Percentiles rank a stretch among this genome's conserved stretches.
Conservation (phyloP, 495 filamentous ascomycete genomes). For the Neurospora tetrasperma region DNA sequence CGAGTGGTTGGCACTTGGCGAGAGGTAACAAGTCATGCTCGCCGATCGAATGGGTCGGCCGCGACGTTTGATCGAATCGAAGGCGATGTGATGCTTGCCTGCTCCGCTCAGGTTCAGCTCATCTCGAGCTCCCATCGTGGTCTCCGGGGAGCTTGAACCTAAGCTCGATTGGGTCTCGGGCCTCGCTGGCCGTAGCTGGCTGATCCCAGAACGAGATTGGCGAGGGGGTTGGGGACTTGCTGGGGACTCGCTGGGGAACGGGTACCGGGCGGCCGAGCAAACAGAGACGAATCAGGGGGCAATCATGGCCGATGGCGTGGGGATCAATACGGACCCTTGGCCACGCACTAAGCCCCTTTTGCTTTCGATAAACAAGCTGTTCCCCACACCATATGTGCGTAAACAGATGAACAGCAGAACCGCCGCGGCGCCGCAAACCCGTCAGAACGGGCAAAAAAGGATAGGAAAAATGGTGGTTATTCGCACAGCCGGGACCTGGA, state of each 20-base stretch:
- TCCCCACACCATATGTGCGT: conserved; percentile 20
- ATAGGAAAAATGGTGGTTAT: background rate
- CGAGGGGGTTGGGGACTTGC: background rate
- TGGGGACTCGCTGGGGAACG: background rate
- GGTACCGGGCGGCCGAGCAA: background rate
- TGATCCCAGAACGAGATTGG: background rate
- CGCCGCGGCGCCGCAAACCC: background rate
- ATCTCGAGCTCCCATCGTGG: background rate
- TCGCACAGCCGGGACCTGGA: background rate
- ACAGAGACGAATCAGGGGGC: conserved; percentile 2
- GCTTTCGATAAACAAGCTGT: conserved; percentile 25
- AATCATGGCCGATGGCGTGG: conserved; percentile 13
- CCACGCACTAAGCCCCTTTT: conserved; percentile 20
- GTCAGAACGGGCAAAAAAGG: background rate
- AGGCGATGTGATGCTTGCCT: background rate
- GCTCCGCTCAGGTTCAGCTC: background rate
- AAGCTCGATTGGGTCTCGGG: background rate
- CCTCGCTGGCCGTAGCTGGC: background rate
- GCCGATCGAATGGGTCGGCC: background rate
- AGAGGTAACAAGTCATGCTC: background rate
- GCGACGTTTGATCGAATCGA: background rate
- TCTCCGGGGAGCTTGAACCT: background rate
- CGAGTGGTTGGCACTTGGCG: background rate
- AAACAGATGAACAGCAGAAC: conserved; percentile 16
- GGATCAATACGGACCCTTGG: conserved; percentile 4